These are phyloP conservation scores for Aspergillus carlsbadensis DNA, from an alignment of 495 filamentous ascomycete species.

Conservation along the genomic window DNA sequence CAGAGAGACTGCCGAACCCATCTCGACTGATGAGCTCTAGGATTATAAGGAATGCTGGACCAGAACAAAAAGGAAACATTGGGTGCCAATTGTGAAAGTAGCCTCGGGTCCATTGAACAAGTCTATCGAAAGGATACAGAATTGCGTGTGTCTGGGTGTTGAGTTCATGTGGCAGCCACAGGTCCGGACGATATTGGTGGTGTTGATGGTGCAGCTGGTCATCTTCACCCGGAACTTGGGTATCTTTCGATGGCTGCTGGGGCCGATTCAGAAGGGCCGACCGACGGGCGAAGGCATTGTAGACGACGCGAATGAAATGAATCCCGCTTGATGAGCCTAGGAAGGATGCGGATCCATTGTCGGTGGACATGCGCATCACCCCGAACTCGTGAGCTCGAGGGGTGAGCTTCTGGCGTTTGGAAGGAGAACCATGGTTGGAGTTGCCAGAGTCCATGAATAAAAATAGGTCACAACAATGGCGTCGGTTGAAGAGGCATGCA, in stretches of 20 bases:
- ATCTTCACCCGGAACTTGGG: conserved; percentile 47
- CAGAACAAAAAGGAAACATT: conserved; percentile 46
- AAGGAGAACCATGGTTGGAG: conserved; percentile 10
- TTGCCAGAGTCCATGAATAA: conserved; percentile 11
- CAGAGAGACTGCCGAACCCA: conserved; percentile 22
- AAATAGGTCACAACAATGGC: neutral
- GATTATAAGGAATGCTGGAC: conserved; percentile 36
- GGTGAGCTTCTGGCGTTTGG: conserved; percentile 34
- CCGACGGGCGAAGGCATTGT: conserved; percentile 42
- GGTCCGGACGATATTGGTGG: conserved; percentile 1
- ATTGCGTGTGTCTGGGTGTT: conserved; percentile 11
- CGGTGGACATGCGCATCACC: conserved; percentile 38
- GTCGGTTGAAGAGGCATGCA: neutral
- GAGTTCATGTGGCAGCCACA: conserved; percentile 34
- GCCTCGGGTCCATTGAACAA: conserved; percentile 38
- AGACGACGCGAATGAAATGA: conserved; percentile 48
- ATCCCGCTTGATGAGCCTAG: conserved; percentile 53
- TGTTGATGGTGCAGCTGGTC: conserved; percentile 32
- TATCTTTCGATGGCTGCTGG: conserved; percentile 24
- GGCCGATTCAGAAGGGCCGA: conserved; percentile 33
- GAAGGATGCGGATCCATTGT: conserved; percentile 38
- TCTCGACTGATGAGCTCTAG: conserved; percentile 33
- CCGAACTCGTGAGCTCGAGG: conserved; percentile 37
- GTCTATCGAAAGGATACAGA: conserved; percentile 28
- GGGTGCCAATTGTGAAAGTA: conserved; percentile 53